Base-by-base conservation (phyloP, 148 eudicot genomes). In the Diospyros lotus region DNA sequence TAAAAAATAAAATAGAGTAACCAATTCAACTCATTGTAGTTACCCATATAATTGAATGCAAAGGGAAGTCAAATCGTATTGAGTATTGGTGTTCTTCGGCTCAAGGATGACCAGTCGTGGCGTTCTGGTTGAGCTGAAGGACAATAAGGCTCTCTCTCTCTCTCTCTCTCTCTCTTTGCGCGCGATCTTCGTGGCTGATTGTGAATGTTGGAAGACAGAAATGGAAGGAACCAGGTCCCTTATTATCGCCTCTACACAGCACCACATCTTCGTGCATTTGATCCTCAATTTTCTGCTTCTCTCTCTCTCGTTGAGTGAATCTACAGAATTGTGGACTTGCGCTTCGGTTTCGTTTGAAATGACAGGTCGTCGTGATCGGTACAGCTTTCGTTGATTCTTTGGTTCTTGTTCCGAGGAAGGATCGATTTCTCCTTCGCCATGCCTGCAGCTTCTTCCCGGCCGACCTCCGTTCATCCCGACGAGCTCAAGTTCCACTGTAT, bases 401-500 rank as follows among this genome's bases (percentile, higher is more conserved):
- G 50, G 9, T 41, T 52, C 41, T 50, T 38, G 0, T 71, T 43
- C 13, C 9, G 42, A 43, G 68, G 13, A 64, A 4, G 52, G 17
- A 73, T 53, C 59, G 69, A 73, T 73, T 51, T 68, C 28, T 28
- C 28, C 28, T 28, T 28, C 73, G 73, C 75, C 64, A 84, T 83
- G 84, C 79, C 75, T 75, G 65, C 28, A 28, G 28, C 72, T 76
- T 13, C 75, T 74, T 84, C 81, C 66, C 90, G 80, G 66, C 83
- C 86, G 80, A 82, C 86, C 66, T 77, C 85, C 60, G 89, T 91
- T 81, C 84, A 85, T 3, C 97, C 97, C 44, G 91, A 89, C 8
- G 97, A 91, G 76, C 90, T 91, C 80, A 89, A 68, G 75, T 91
- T 91, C 60, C 87, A 82, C 74, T 82, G 97, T 91, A 87, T 9